phyloP scores from a whole-genome alignment of 2,329 filamentous ascomycete genomes.

The Orbilia javanica region DNA sequence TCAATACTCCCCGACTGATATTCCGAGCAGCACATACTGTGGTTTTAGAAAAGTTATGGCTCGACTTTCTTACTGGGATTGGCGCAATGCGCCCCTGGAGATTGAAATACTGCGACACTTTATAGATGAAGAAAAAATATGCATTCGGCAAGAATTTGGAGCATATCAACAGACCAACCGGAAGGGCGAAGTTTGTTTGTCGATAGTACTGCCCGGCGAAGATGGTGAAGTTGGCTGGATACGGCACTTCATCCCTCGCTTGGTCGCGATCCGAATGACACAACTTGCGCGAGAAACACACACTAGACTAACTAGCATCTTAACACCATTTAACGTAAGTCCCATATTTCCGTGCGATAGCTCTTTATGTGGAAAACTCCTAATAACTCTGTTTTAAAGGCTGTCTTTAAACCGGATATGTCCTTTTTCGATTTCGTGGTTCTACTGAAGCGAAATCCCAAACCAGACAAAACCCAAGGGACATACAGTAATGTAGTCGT shows the following conservation, averaged over 20 bases:
- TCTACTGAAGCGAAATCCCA: not conserved
- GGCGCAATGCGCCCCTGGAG: constrained; percentile 30
- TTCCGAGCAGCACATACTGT: constrained; percentile 74
- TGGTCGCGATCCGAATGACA: constrained; percentile 40
- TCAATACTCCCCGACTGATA: constrained; percentile 81
- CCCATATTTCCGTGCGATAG: no score
- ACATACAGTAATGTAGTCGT: constrained; percentile 21
- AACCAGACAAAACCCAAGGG: not conserved
- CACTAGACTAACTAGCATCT: not conserved
- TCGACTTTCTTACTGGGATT: constrained; percentile 46
- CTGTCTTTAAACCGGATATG: constrained; percentile 7
- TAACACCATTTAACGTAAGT: constrained; percentile 21
- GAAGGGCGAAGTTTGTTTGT: constrained; percentile 17
- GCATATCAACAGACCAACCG: not conserved
- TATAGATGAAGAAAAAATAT: constrained; percentile 15
- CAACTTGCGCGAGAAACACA: constrained; percentile 37
- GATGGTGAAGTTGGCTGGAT: constrained; percentile 6
- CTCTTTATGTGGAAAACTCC: not conserved
- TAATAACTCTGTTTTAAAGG: not conserved
- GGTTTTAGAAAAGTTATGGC: constrained; percentile 29
- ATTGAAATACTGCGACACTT: constrained; percentile 28
- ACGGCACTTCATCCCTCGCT: constrained; percentile 5
- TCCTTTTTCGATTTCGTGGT: constrained; percentile 43
- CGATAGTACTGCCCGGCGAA: constrained; percentile 7
- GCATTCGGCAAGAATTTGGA: not conserved